Base-by-base conservation (phyloP, 257 asterid genomes). In the Ilex asprella region DNA sequence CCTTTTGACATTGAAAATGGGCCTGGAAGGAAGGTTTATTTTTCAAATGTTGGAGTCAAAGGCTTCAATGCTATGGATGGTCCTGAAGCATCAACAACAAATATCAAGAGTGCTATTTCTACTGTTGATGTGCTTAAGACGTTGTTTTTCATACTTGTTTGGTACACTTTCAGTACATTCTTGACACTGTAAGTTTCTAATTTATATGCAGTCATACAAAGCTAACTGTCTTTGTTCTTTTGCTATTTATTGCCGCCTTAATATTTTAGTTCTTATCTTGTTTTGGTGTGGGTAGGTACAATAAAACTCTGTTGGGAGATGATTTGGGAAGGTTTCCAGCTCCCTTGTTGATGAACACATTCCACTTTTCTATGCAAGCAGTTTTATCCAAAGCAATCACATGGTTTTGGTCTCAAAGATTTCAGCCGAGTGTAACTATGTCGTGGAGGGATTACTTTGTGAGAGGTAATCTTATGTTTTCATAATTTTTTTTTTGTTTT, bases 311-410 rank as follows among this genome's bases (percentile, higher is more conserved):
- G 67, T 74, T 93, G 63, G 99, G 99, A 66, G 99, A 89, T 81
- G 73, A 93, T 68, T 71, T 93, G 84, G 96, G 99, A 61, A 90
- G 78, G 70, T 93, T 90, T 81, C 99, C 99, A 39, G 99, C 97
- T 47, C 99, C 99, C 15, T 72, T 93, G 55, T 72, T 90, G 84
- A 90, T 93, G 99, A 93, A 93, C 73, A 84, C 97, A 2, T 72
- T 93, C 63, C 99, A 93, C 65, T 93, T 93, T 71, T 35, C 86
- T 60, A 93, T 93, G 99, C 99, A 93, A 90, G 99, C 97, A 70
- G 67, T 76, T 70, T 72, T 93, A 68, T 86, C 99, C 39, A 93
- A 78, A 71, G 88, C 73, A 68, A 87, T 93, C 65, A 87, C 96
- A 10, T 93, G 95, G 94, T 85, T 84, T 77, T 93, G 97, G 95